Evolutionary conservation across 129 eudicot genomes (phyloP), one percentile per base, ranked within the genome.

Genomic region (Silybum marianum): DNA sequence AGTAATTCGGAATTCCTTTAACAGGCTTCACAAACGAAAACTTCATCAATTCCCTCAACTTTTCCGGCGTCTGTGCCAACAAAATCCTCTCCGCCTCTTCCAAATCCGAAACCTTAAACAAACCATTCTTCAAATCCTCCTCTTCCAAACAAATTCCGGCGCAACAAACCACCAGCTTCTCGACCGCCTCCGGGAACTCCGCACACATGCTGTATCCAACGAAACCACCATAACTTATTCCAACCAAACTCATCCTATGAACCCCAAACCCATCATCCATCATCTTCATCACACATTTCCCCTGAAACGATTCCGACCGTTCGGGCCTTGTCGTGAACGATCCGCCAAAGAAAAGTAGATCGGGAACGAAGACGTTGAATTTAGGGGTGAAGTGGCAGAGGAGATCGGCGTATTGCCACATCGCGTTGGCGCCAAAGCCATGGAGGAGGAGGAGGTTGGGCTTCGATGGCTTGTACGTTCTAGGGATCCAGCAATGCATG

Each of bases 351-450:
- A 92, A 93, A 36, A 89, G 86, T 0, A 93, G 88, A 24, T 93
- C 97, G 0, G 96, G 98, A 12, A 93, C 89, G 80, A 85, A 91
- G 21, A 93, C 80, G 16, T 92, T 88, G 87, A 86, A 92, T 54
- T 84, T 87, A 23, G 92, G 88, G 58, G 83, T 84, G 86, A 93
- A 82, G 71, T 88, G 88, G 10, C 77, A 79, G 16, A 91, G 82
- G 2, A 88, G 79, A n/a, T 90, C 92, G 1, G 87, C 91, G 69
- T 86, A 93, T 82, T 93, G 98, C 98, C 94, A 93, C 98, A 89
- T 93, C n/a, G 98, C 93, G 26, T 93, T 93, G 80, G 98, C 98
- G 0, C 98, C 98, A 24, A 93, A 90, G 0, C 96, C 98, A 38
- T 93, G 98, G 9, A 91, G 73, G 80, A 93, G 88, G 63, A 93